Evolutionary conservation across 768 basidiomycete genomes (phyloP).

Genomic region (Cytidiella melzeri): DNA sequence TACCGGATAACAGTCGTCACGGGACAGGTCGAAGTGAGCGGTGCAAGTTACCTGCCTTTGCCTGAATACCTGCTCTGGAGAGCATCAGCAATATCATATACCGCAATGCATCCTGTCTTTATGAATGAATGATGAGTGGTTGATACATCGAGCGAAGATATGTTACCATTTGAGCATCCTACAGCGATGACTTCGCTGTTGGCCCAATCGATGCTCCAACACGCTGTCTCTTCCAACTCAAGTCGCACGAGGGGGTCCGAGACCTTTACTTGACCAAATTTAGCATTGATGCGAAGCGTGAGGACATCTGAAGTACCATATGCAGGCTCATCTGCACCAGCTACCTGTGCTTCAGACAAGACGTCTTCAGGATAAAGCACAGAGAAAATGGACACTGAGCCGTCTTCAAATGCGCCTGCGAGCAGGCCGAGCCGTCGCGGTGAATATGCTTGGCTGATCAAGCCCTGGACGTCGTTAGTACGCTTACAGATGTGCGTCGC

Average conservation of each 20-base stretch:
- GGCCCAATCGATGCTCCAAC: conserved; percentile 84
- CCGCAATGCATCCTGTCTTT: conserved; percentile 16
- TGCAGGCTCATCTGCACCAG: conserved; percentile 21
- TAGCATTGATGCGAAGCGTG: not conserved
- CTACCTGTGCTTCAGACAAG: not conserved
- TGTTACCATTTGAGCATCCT: conserved; percentile 76
- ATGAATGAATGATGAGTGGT: no score
- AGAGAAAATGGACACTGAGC: conserved; percentile 69
- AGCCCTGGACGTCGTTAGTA: no score
- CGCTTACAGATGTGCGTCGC: not conserved
- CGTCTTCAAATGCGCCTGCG: conserved; percentile 83
- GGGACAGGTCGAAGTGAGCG: no score
- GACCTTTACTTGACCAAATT: conserved; percentile 40
- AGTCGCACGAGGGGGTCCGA: conserved; percentile 65
- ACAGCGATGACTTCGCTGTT: conserved; percentile 78
- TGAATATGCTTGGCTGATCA: no score
- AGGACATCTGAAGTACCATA: conserved; percentile 40
- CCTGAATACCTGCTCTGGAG: not conserved
- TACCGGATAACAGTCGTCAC: no score
- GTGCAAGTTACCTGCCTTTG: no score
- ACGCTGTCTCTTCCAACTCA: conserved; percentile 68
- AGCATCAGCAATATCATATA: conserved; percentile 29
- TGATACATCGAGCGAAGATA: no score
- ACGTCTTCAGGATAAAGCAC: conserved; percentile 74
- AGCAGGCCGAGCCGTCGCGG: conserved; percentile 73